Base-by-base conservation (phyloP, 208 protist species). In the Leishmania gerbilli region DNA sequence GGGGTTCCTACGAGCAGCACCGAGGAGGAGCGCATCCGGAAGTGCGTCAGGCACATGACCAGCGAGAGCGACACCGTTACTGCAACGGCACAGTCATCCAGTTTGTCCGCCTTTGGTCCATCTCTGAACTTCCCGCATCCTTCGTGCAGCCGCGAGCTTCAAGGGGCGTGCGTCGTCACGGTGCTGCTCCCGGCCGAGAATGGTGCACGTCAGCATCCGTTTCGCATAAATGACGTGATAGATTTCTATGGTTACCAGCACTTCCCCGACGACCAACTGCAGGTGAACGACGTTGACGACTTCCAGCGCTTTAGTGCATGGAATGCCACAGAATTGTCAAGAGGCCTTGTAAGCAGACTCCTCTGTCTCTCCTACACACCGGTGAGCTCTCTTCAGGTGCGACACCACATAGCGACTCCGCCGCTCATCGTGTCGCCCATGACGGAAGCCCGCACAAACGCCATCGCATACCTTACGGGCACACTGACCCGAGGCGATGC, bases 221-320 rank as follows among this genome's bases (percentile, higher is more conserved):
- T 96, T 31, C 84, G 84, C 40, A 77, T 92, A 4, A 96, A 96
- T 69, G 90, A 94, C 67, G 86, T 96, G 1, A 72, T 93, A 19
- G 91, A 95, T 71, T 96, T 96, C 74, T 95, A 90, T 80, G 93
- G 93, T 27, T 96, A 88, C 76, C 76, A 93, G 79, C 83, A 88
- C 74, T 76, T 84, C 71, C 81, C 84, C 3, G 77, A 85, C 34
- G 87, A 90, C 45, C 81, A 86, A 56, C 81, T 75, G 1, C 74
- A 56, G 11, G 69, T 76, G 42, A 67, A 60, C 42, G 79, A 79
- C 42, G 76, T 81, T n/a, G 90, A 92, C 47, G 90, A 92, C 34
- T 84, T 93, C 72, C 79, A 77, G 40, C 80, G 53, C 42, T 94
- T 94, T 83, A 87, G 82, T 74, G 62, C 85, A 37, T 95, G 91